These are phyloP conservation scores for Leccinum holopus DNA, from an alignment of 1,284 basidiomycete genomes.

Conservation along the genomic window DNA sequence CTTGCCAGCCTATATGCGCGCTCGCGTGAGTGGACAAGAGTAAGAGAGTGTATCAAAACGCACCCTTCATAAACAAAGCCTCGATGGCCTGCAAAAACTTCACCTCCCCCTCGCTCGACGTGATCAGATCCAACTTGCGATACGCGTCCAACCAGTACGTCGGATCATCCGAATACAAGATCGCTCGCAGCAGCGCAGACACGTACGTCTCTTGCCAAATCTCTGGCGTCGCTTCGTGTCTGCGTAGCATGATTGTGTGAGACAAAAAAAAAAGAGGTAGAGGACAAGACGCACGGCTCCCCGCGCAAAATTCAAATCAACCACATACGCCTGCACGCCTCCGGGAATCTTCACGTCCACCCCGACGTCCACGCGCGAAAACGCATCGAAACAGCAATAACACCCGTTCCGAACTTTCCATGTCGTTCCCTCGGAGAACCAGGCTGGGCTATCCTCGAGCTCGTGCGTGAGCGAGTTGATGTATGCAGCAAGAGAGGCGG, in stretches of 20 bases:
- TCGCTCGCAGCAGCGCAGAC: slow-evolving; percentile 87
- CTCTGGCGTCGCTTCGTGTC: slow-evolving; percentile 88
- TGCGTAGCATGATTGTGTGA: slow-evolving; percentile 31
- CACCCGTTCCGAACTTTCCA: slow-evolving; percentile 95
- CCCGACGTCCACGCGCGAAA: slow-evolving; percentile 93
- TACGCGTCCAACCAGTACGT: slow-evolving; percentile 92
- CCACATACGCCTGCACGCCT: slow-evolving; percentile 92
- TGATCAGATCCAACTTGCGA: slow-evolving; percentile 94
- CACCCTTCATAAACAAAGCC: slow-evolving; percentile 87
- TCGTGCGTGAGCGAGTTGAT: slow-evolving; percentile 96
- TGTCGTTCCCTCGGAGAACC: slow-evolving; percentile 86
- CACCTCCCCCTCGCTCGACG: slow-evolving; percentile 83
- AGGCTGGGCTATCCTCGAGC: slow-evolving; percentile 87
- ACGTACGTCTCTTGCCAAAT: slow-evolving; percentile 98
- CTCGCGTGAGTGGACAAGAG: background rate
- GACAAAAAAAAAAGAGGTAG: no score
- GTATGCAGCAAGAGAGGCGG: slow-evolving; percentile 96
- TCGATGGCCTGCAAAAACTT: slow-evolving; percentile 93
- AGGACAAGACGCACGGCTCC: slow-evolving; percentile 63
- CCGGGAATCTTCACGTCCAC: slow-evolving; percentile 99
- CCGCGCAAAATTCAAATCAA: slow-evolving; percentile 78
- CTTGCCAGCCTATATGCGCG: slow-evolving; percentile 80
- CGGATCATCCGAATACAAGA: slow-evolving; percentile 95
- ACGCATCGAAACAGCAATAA: slow-evolving; percentile 99
- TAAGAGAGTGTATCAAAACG: slow-evolving; percentile 10